phyloP scores from a whole-genome alignment of 768 basidiomycete species.

The Tulasnella sp. region DNA sequence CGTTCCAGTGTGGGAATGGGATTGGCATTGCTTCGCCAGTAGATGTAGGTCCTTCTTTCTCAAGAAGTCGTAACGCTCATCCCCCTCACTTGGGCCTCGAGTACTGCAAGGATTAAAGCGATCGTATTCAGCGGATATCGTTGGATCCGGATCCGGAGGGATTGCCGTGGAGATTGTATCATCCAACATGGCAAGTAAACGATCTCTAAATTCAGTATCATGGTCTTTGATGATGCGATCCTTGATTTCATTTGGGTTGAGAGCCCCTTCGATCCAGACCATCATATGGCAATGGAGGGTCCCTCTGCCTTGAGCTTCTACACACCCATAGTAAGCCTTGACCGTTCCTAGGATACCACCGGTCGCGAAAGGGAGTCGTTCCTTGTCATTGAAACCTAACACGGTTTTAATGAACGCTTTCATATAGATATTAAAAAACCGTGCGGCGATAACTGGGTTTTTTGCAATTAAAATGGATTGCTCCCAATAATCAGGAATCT shows the following conservation, averaged over 20 bases:
- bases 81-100: background rate
- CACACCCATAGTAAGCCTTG: slow-evolving; percentile 16
- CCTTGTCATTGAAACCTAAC: background rate
- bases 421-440: background rate
- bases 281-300: slow-evolving; percentile 19
- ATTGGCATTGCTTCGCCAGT: background rate
- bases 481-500: background rate
- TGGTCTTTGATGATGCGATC: background rate
- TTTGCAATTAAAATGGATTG: background rate
- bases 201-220: background rate
- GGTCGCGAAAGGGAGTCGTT: background rate
- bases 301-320: slow-evolving; percentile 17
- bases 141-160: background rate
- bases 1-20: background rate
- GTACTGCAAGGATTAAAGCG: background rate
- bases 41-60: background rate
- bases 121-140: background rate
- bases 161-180: background rate
- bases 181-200: background rate
- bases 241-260: slow-evolving; percentile 15
- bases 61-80: background rate
- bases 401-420: background rate
- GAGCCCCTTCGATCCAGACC: slow-evolving; percentile 18
- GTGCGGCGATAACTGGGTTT: background rate
- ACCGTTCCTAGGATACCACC: slow-evolving; percentile 13